phyloP scores from a whole-genome alignment of 2,329 filamentous ascomycete genomes.

The Penicillium sclerotigenum region DNA sequence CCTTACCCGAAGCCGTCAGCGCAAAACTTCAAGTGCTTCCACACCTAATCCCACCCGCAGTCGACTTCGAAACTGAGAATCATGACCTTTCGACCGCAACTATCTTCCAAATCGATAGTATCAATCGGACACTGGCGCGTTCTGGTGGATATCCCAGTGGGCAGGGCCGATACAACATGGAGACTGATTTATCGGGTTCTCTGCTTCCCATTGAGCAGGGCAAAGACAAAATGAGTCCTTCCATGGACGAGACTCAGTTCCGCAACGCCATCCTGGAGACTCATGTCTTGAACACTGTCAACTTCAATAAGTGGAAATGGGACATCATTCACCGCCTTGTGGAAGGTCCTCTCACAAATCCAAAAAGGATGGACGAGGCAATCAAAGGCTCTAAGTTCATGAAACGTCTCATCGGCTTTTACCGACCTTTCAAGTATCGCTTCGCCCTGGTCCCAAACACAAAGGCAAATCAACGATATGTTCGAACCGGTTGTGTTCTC shows the following conservation, averaged over 20 bases:
- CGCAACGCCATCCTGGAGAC: conserved; percentile 65
- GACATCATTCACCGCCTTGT: conserved; percentile 86
- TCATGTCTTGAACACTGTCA: conserved; percentile 81
- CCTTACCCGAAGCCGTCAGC: conserved; percentile 79
- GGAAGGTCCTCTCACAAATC: conserved; percentile 85
- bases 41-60: conserved; percentile 73
- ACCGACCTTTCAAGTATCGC: conserved; percentile 92
- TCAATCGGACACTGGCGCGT: conserved; percentile 86
- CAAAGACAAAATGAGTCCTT: conserved; percentile 57
- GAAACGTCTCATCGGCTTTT: conserved; percentile 90
- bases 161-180: conserved; percentile 42
- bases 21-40: conserved; percentile 82
- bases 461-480: conserved; percentile 89
- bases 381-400: conserved; percentile 95
- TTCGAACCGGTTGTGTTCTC: conserved; percentile 82
- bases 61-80: conserved; percentile 66
- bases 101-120: conserved; percentile 96
- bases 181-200: conserved; percentile 46
- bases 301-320: conserved; percentile 97
- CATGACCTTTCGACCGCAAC: conserved; percentile 82
- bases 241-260: conserved; percentile 64
- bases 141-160: conserved; percentile 55
- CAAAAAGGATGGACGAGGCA: conserved; percentile 89
- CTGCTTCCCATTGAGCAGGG: conserved; percentile 40
- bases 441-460: conserved; percentile 90